Evolutionary conservation across 768 basidiomycete genomes (phyloP).

Genomic region (Macrolepiota dolichaula): DNA sequence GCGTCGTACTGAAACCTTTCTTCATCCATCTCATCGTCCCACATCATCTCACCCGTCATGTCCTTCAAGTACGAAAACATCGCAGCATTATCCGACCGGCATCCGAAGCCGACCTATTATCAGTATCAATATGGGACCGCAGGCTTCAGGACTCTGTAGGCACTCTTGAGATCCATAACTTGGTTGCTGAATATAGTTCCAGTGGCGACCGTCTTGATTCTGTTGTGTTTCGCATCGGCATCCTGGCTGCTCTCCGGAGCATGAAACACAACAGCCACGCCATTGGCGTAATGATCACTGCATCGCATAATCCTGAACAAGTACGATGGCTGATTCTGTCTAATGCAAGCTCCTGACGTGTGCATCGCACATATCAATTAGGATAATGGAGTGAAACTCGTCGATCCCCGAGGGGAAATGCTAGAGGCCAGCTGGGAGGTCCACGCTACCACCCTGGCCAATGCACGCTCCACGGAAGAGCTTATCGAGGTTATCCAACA

Average conservation of each 20-base stretch:
- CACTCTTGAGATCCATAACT: conserved; percentile 9
- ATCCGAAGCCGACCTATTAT: conserved; percentile 70
- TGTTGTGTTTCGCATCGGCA: conserved; percentile 90
- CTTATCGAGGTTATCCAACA: conserved; percentile 62
- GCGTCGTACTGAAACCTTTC: not conserved
- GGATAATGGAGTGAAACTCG: conserved; percentile 99
- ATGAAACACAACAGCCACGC: conserved; percentile 88
- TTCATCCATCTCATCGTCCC: not conserved
- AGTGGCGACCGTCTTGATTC: conserved; percentile 77
- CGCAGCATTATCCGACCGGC: conserved; percentile 46
- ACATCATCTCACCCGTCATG: not conserved
- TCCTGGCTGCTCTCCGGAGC: conserved; percentile 88
- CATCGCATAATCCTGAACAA: conserved; percentile 98
- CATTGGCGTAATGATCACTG: conserved; percentile 98
- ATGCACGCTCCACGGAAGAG: conserved; percentile 71
- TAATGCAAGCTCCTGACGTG: not conserved
- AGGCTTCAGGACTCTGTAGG: conserved; percentile 89
- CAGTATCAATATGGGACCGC: conserved; percentile 91
- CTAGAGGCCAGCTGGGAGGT: conserved; percentile 89
- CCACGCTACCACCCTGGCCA: conserved; percentile 84
- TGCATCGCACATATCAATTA: conserved; percentile 27
- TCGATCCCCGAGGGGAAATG: conserved; percentile 98
- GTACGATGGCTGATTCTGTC: conserved; percentile 42
- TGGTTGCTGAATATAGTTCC: conserved; percentile 12
- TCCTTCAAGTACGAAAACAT: conserved; percentile 37